Conservation (phyloP, 2,329 filamentous ascomycete genomes). For the Pseudopyricularia cyperi region DNA sequence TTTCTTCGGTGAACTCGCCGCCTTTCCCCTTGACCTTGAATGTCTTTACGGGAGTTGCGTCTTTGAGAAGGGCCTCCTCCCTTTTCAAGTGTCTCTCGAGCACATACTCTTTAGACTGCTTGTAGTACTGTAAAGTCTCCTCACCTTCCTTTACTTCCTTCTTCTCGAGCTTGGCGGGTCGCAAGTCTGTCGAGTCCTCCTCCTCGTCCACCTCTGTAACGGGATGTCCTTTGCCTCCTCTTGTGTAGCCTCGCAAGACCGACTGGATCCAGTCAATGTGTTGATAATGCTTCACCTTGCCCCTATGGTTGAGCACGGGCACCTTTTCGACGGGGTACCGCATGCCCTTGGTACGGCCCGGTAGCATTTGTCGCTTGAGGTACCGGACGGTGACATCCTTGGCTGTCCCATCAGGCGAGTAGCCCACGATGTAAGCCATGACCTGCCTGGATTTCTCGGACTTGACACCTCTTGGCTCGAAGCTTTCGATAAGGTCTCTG, state of each 20-base stretch:
- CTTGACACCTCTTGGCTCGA: constrained; percentile 73
- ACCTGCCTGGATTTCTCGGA: constrained; percentile 81
- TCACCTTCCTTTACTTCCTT: constrained; percentile 62
- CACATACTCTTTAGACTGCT: constrained; percentile 72
- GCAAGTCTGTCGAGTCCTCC: constrained; percentile 68
- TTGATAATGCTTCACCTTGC: constrained; percentile 65
- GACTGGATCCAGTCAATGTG: constrained; percentile 81
- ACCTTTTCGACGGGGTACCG: constrained; percentile 70
- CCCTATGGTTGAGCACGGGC: constrained; percentile 62
- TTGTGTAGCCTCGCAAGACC: constrained; percentile 59
- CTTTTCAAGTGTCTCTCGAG: constrained; percentile 77
- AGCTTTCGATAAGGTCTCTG: constrained; percentile 55
- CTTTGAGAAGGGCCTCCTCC: constrained; percentile 72
- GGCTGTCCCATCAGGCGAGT: constrained; percentile 71
- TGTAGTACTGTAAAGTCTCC: constrained; percentile 80
- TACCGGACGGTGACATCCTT: constrained; percentile 95
- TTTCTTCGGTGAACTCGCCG: constrained; percentile 59
- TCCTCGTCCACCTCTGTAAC: constrained; percentile 61
- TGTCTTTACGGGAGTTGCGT: constrained; percentile 54
- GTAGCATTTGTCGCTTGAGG: constrained; percentile 66
- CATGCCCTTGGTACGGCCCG: constrained; percentile 79
- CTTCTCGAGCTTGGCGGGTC: constrained; percentile 57
- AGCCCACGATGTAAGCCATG: constrained; percentile 78
- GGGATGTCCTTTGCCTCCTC: constrained; percentile 33
- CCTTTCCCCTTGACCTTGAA: constrained; percentile 69